These are phyloP conservation scores for Puccinellia tenuiflora DNA, from an alignment of 176 grass and related monocot genomes.

Conservation along the genomic window DNA sequence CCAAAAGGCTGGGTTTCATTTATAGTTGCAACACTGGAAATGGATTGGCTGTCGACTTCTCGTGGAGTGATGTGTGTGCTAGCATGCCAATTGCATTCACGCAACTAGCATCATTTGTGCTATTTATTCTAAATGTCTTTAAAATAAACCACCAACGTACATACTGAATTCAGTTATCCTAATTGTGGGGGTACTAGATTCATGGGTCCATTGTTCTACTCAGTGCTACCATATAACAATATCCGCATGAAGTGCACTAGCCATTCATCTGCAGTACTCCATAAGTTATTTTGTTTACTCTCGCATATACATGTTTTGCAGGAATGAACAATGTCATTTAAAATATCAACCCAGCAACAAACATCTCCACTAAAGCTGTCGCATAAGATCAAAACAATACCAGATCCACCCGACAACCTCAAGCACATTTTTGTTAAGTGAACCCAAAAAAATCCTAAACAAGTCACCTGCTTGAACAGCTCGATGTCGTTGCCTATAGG, in stretches of 20 bases:
- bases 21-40: neutral
- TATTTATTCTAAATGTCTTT: neutral
- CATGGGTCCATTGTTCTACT: neutral
- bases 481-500: conserved; percentile 83
- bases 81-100: neutral
- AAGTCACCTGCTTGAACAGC: conserved; percentile 83
- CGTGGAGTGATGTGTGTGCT: neutral
- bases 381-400: no score
- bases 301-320: neutral
- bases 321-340: conserved; percentile 3
- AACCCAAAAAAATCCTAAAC: neutral
- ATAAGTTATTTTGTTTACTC: neutral
- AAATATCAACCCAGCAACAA: neutral
- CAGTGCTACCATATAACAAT: conserved; percentile 12
- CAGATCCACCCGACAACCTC: neutral
- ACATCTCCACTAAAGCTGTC: no score
- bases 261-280: neutral
- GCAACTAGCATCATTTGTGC: neutral
- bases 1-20: neutral
- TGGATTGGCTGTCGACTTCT: neutral
- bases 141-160: conserved; percentile 3
- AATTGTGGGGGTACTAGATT: neutral
- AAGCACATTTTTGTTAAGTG: conserved; percentile 17
- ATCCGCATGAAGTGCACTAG: neutral
- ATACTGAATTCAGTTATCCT: neutral